Percentiles rank a stretch among this genome's conserved stretches.
phyloP scores from a whole-genome alignment of 768 basidiomycete genomes.

The Podaxis sp. region DNA sequence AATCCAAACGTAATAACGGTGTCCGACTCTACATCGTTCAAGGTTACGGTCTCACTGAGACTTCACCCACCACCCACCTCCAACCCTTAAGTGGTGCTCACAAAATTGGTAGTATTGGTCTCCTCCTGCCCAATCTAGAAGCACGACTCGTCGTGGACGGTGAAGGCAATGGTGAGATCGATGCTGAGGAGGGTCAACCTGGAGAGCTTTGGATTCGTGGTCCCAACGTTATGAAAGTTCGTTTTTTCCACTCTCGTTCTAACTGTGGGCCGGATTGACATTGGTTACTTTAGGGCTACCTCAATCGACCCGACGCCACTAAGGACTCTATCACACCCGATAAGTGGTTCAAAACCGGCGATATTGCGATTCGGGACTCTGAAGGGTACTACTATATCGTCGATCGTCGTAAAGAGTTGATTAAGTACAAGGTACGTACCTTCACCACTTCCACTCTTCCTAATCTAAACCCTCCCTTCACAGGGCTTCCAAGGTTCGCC shows the following conservation, averaged over 20 bases:
- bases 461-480: neutral
- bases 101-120: constrained; percentile 67
- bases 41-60: constrained; percentile 82
- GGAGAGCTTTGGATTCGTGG: constrained; percentile 87
- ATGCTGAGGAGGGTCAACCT: constrained; percentile 50
- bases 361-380: constrained; percentile 63
- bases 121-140: constrained; percentile 72
- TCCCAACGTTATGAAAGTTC: constrained; percentile 75
- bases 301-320: constrained; percentile 72
- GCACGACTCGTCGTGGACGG: constrained; percentile 68
- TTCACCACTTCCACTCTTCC: neutral
- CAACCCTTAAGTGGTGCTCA: constrained; percentile 42
- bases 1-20: constrained; percentile 37
- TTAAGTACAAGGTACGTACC: constrained; percentile 63
- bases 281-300: constrained; percentile 54
- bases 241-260: neutral
- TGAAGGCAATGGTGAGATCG: constrained; percentile 45
- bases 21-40: constrained; percentile 44
- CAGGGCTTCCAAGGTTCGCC: constrained; percentile 74
- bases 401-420: constrained; percentile 71
- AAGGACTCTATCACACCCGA: constrained; percentile 56
- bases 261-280: neutral
- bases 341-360: constrained; percentile 89
- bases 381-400: constrained; percentile 78
- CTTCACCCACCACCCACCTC: constrained; percentile 68